These are phyloP conservation scores for Aspergillus baeticus DNA, from an alignment of 495 filamentous ascomycete genomes.

Conservation along the genomic window DNA sequence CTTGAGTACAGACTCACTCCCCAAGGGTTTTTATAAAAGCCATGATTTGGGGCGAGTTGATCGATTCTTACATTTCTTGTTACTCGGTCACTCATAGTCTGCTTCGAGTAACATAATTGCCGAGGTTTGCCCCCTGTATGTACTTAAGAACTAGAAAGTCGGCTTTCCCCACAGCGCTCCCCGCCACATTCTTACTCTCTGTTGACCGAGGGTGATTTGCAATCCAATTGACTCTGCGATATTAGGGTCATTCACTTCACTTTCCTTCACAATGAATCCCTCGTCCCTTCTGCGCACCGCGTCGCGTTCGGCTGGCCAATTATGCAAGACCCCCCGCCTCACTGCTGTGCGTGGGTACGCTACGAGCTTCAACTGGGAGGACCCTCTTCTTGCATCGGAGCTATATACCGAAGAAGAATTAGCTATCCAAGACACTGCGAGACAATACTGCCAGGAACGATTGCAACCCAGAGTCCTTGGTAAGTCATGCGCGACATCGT, in stretches of 20 bases:
- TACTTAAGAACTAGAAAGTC: background rate
- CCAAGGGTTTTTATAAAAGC: background rate
- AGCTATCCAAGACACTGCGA: conserved; percentile 83
- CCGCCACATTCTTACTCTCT: conserved; percentile 1
- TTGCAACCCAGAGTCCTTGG: conserved; percentile 84
- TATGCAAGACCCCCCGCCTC: conserved; percentile 3
- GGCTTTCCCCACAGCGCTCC: background rate
- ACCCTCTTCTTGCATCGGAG: conserved; percentile 73
- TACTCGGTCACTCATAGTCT: background rate
- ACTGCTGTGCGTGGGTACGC: conserved; percentile 41
- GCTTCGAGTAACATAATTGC: conserved; percentile 15
- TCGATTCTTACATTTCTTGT: background rate
- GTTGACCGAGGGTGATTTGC: background rate
- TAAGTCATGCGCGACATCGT: conserved; percentile 33
- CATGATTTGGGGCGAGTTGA: background rate
- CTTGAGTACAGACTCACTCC: background rate
- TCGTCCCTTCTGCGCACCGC: conserved; percentile 37
- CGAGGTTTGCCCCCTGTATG: conserved; percentile 10
- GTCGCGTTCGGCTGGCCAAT: conserved; percentile 29
- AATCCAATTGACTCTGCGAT: background rate
- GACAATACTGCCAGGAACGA: conserved; percentile 88
- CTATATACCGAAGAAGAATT: conserved; percentile 86
- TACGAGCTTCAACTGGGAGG: conserved; percentile 83
- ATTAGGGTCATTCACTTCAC: background rate
- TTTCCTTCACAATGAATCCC: conserved; percentile 32